phyloP scores from a whole-genome alignment of 768 basidiomycete species.

The Crucibulum laeve region DNA sequence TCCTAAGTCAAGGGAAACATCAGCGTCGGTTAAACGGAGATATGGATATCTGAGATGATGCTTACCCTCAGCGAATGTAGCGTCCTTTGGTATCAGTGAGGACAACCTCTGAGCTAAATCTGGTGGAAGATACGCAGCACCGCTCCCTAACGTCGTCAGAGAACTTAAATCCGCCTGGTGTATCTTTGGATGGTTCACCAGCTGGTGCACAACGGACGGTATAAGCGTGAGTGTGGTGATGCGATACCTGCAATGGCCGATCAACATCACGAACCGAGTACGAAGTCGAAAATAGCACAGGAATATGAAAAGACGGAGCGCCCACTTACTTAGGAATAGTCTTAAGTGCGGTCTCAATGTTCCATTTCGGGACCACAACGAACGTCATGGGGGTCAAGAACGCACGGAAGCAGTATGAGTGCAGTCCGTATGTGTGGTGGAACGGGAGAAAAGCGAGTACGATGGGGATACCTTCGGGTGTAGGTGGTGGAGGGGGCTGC shows the following conservation, averaged over 20 bases:
- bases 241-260: slow-evolving; percentile 38
- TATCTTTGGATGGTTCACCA: slow-evolving; percentile 52
- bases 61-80: slow-evolving; percentile 42
- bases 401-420: slow-evolving; percentile 42
- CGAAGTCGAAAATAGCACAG: not conserved
- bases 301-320: not conserved
- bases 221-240: slow-evolving; percentile 47
- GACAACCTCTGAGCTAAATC: slow-evolving; percentile 40
- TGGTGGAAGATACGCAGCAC: slow-evolving; percentile 67
- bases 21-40: not conserved
- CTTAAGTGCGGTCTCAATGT: slow-evolving; percentile 43
- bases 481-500: slow-evolving; percentile 33
- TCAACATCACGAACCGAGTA: not conserved
- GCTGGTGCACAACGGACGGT: slow-evolving; percentile 62
- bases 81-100: slow-evolving; percentile 27
- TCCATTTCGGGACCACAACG: slow-evolving; percentile 61
- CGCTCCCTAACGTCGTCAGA: slow-evolving; percentile 37
- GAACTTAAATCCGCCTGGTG: slow-evolving; percentile 50
- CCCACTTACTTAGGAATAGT: slow-evolving; percentile 58
- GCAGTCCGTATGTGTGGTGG: slow-evolving; percentile 65
- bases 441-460: slow-evolving; percentile 60
- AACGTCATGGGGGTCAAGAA: slow-evolving; percentile 42
- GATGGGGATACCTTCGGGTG: slow-evolving; percentile 42
- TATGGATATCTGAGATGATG: not conserved
- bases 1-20: slow-evolving; percentile 27